phyloP scores from a whole-genome alignment of 768 basidiomycete genomes.

The Russula griseocarnosa region DNA sequence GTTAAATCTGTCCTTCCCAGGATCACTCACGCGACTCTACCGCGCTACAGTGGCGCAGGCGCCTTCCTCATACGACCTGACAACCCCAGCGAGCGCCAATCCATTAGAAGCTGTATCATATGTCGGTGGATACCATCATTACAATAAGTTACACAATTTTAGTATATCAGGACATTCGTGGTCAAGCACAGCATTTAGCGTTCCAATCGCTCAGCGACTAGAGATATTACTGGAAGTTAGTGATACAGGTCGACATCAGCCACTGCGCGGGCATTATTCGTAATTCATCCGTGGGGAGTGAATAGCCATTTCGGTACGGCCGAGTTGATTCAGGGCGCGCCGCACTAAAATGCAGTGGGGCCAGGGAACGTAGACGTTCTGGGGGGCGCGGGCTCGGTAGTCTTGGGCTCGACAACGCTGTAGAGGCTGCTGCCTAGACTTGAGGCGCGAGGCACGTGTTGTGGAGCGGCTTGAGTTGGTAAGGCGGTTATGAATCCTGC shows the following conservation, averaged over 20 bases:
- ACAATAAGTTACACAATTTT: conserved; percentile 1
- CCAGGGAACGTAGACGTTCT: conserved; percentile 30
- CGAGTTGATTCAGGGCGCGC: not conserved
- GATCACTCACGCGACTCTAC: no score
- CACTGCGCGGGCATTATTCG: not conserved
- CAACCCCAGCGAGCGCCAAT: not conserved
- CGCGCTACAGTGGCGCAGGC: no score
- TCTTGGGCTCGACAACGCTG: conserved; percentile 5
- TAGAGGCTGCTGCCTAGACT: conserved; percentile 14
- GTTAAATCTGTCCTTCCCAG: no score
- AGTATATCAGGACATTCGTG: not conserved
- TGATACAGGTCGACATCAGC: conserved; percentile 1
- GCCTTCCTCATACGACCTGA: not conserved
- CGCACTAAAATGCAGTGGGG: conserved; percentile 32
- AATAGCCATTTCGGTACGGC: not conserved
- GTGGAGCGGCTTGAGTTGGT: conserved; percentile 56
- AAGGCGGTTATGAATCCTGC: conserved; percentile 54
- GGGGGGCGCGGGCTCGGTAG: not conserved
- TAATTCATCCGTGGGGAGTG: not conserved
- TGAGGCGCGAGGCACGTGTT: conserved; percentile 41
- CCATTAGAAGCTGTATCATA: conserved; percentile 13
- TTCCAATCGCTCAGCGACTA: conserved; percentile 15
- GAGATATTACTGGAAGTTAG: not conserved
- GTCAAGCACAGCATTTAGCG: not conserved
- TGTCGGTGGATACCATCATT: not conserved